These are phyloP conservation scores for Withania somnifera DNA, from an alignment of 305 asterid species.

Conservation along the genomic window DNA sequence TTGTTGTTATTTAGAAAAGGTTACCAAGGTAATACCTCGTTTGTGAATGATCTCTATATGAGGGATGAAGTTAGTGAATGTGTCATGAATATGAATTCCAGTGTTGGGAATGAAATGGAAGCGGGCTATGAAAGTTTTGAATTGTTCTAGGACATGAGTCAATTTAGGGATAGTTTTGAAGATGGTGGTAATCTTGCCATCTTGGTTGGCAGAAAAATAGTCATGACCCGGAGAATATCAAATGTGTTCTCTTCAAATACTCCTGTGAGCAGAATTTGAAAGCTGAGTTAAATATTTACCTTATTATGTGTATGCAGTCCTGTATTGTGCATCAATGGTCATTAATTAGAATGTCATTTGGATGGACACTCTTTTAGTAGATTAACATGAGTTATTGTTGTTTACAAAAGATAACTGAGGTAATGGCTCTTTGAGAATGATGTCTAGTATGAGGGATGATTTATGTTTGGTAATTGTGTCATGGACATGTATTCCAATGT, in stretches of 20 bases:
- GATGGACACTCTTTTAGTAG: neutral
- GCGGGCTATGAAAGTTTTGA: neutral
- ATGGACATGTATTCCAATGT: neutral
- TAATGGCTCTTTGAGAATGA: neutral
- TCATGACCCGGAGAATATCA: neutral
- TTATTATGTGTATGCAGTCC: neutral
- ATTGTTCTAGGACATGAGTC: neutral
- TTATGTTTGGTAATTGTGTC: neutral
- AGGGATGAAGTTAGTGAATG: neutral
- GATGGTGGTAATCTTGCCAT: neutral
- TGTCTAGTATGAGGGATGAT: neutral
- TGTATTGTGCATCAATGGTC: neutral
- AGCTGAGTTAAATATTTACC: neutral
- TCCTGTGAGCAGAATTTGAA: neutral
- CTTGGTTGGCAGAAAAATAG: neutral
- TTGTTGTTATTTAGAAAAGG: neutral
- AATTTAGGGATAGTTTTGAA: neutral
- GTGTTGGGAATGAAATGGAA: neutral
- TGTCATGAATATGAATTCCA: neutral
- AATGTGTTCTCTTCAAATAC: neutral
- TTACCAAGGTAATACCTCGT: neutral
- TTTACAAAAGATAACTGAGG: neutral
- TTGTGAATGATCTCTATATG: neutral
- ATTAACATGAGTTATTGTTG: neutral
- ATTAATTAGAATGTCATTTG: neutral